These are phyloP conservation scores for Actinomortierella ambigua DNA, from an alignment of 371 early-diverging fungal species.

Conservation along the genomic window DNA sequence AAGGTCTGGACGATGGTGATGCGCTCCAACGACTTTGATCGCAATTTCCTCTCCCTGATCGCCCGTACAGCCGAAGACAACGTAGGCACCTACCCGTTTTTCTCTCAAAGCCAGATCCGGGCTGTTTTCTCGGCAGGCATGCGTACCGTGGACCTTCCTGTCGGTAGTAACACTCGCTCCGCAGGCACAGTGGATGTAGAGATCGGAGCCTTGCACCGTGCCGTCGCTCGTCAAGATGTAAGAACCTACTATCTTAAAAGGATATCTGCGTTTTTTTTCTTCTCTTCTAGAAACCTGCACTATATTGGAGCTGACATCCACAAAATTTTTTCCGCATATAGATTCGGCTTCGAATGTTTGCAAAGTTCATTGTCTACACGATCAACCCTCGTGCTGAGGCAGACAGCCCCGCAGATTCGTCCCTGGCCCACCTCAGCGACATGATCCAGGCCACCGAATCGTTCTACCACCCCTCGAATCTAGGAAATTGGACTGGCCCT, in stretches of 20 bases:
- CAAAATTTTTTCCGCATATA: background rate
- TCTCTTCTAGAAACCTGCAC: background rate
- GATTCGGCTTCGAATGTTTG: slow-evolving; percentile 54
- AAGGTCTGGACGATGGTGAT: slow-evolving; percentile 78
- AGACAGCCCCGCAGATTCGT: slow-evolving; percentile 34
- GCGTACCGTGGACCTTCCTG: slow-evolving; percentile 78
- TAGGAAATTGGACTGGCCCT: slow-evolving; percentile 77
- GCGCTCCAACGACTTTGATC: slow-evolving; percentile 60
- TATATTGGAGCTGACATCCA: slow-evolving; percentile 14
- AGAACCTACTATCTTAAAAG: background rate
- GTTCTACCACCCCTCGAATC: slow-evolving; percentile 90
- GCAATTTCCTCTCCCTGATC: slow-evolving; percentile 69
- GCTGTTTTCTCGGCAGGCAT: slow-evolving; percentile 73
- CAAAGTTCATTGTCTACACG: slow-evolving; percentile 80
- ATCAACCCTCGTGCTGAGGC: slow-evolving; percentile 47
- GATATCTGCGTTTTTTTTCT: background rate
- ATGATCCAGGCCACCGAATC: slow-evolving; percentile 86
- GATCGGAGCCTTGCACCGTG: slow-evolving; percentile 23
- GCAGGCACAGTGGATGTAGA: slow-evolving; percentile 40
- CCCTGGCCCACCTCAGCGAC: slow-evolving; percentile 67
- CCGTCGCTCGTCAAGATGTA: slow-evolving; percentile 32
- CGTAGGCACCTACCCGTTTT: slow-evolving; percentile 45
- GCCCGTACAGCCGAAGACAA: slow-evolving; percentile 67
- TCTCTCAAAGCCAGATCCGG: slow-evolving; percentile 70
- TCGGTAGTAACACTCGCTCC: slow-evolving; percentile 64